These are phyloP conservation scores for Gossypium mustelinum DNA, from an alignment of 345 rosid genomes.

Conservation along the genomic window DNA sequence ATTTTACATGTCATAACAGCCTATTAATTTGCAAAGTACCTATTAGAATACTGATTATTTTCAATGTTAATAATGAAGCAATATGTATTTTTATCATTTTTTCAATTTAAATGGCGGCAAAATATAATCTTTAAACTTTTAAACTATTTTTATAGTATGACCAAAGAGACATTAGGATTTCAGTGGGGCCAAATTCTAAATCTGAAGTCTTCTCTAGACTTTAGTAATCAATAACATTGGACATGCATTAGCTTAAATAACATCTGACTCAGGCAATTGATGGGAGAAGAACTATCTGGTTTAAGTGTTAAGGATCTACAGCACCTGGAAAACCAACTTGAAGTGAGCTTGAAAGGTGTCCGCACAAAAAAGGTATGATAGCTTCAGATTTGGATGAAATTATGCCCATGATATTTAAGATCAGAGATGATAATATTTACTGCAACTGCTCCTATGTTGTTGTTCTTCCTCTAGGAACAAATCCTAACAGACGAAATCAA, in stretches of 20 bases:
- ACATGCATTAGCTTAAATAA: conserved; percentile 3
- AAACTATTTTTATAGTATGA: too few relatives aligned
- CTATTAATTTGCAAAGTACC: too few relatives aligned
- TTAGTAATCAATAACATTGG: not conserved
- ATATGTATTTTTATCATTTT: too few relatives aligned
- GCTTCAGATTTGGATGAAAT: not conserved
- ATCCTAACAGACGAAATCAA: conserved; percentile 48
- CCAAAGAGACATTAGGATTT: too few relatives aligned
- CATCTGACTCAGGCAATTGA: conserved; percentile 42
- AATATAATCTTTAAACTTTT: too few relatives aligned
- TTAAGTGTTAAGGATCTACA: conserved; percentile 52
- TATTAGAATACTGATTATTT: too few relatives aligned
- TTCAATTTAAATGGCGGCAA: too few relatives aligned
- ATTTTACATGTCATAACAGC: too few relatives aligned
- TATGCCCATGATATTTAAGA: not conserved
- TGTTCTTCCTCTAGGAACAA: conserved; percentile 45
- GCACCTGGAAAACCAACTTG: conserved; percentile 67
- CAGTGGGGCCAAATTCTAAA: too few relatives aligned
- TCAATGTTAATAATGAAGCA: too few relatives aligned
- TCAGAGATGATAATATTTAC: not conserved
- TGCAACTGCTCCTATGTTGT: not conserved
- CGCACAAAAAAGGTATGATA: conserved; percentile 54
- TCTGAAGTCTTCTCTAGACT: not conserved
- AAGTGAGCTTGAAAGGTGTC: conserved; percentile 57
- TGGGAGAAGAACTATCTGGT: conserved; percentile 86